Conservation (phyloP, 345 rosid genomes). For the Euclidium syriacum region DNA sequence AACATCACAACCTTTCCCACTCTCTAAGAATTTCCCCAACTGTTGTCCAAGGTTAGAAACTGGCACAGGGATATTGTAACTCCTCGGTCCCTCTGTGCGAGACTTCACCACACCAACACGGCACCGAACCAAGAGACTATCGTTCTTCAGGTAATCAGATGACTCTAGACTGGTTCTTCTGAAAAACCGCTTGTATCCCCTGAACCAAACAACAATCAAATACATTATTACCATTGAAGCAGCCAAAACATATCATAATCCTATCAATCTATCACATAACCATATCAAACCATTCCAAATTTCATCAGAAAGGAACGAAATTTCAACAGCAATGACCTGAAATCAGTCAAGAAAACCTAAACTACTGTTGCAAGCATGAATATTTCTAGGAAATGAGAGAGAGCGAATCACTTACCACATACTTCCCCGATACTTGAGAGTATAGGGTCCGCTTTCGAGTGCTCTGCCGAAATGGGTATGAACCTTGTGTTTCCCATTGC, state of each 20-base stretch:
- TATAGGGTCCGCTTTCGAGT: slow-evolving; percentile 71
- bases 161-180: slow-evolving; percentile 56
- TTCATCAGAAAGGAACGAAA: background rate
- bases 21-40: slow-evolving; percentile 54
- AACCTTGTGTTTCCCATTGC: slow-evolving; percentile 53
- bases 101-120: slow-evolving; percentile 84
- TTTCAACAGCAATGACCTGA: background rate
- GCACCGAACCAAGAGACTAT: slow-evolving; percentile 59
- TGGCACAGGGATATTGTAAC: slow-evolving; percentile 47
- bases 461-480: slow-evolving; percentile 77
- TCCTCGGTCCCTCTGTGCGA: slow-evolving; percentile 57
- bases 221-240: background rate
- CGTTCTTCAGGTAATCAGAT: slow-evolving; percentile 66
- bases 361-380: background rate
- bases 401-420: slow-evolving; percentile 54
- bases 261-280: background rate
- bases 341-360: background rate
- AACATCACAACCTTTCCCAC: slow-evolving; percentile 58
- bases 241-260: background rate
- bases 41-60: slow-evolving; percentile 51
- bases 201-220: slow-evolving; percentile 31
- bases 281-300: background rate
- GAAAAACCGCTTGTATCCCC: slow-evolving; percentile 89
- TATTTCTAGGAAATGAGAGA: background rate
- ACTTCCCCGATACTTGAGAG: slow-evolving; percentile 71